phyloP scores from a whole-genome alignment of 2,329 filamentous ascomycete species.

The Pezicula rhizophila region DNA sequence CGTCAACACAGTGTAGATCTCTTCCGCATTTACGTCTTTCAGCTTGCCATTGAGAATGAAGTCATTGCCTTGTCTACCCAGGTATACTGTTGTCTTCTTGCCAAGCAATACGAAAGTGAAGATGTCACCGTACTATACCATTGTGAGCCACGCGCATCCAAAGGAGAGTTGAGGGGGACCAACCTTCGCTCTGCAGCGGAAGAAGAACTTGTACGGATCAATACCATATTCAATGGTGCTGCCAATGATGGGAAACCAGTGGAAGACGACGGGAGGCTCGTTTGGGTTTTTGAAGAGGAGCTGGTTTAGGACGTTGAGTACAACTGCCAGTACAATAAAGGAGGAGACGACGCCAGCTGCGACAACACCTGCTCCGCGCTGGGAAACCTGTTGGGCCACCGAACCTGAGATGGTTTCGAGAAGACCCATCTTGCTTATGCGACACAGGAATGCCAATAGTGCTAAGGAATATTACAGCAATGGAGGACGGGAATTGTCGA shows the following conservation, averaged over 20 bases:
- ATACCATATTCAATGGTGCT: constrained; percentile 94
- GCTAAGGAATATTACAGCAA: neutral
- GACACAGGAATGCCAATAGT: neutral
- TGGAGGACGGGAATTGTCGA: neutral
- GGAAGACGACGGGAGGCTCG: constrained; percentile 75
- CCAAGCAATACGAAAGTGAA: constrained; percentile 87
- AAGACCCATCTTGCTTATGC: constrained; percentile 21
- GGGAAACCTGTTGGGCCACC: constrained; percentile 21
- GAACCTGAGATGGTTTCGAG: constrained; percentile 22
- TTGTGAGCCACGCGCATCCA: constrained; percentile 4
- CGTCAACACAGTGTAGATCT: constrained; percentile 76
- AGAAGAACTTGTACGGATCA: constrained; percentile 86
- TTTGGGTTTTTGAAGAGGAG: constrained; percentile 75
- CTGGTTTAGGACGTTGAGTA: constrained; percentile 76
- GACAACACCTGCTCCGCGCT: constrained; percentile 21
- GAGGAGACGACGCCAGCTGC: constrained; percentile 20
- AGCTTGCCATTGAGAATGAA: constrained; percentile 89
- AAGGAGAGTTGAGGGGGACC: constrained; percentile 30
- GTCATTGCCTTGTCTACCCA: constrained; percentile 79
- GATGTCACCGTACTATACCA: constrained; percentile 69
- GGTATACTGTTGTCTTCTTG: constrained; percentile 80
- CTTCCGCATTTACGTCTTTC: constrained; percentile 84
- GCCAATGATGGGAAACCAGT: constrained; percentile 77
- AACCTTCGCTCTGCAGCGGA: constrained; percentile 66
- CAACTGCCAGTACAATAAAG: constrained; percentile 50